A percentile compares a stretch with the other conserved stretches of the same genome.
phyloP scores from a whole-genome alignment of 176 grass and related monocot genomes.

The Eremochloa ophiuroides region DNA sequence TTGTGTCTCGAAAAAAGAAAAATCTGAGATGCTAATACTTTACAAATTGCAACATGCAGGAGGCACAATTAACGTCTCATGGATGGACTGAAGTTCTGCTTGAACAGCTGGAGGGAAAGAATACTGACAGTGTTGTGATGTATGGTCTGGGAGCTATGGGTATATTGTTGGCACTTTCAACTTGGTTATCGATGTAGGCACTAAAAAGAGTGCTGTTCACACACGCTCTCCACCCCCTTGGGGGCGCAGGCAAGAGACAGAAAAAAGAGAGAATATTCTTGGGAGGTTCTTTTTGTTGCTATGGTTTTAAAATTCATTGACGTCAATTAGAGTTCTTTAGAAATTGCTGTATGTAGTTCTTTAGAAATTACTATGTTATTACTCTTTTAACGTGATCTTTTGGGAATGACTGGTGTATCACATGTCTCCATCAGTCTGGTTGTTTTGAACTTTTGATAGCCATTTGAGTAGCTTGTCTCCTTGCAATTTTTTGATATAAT shows the following conservation, averaged over 20 bases:
- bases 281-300: not conserved
- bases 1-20: not conserved
- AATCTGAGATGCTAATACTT: slow-evolving; percentile 29
- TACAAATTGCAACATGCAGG: slow-evolving; percentile 50
- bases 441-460: not conserved
- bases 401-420: not conserved
- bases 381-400: not conserved
- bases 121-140: slow-evolving; percentile 61
- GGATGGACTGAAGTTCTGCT: slow-evolving; percentile 54
- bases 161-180: slow-evolving; percentile 64
- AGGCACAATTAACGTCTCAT: slow-evolving; percentile 41
- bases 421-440: not conserved
- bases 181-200: slow-evolving; percentile 74
- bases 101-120: slow-evolving; percentile 50
- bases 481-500: not conserved
- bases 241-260: not conserved
- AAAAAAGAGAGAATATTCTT: not conserved
- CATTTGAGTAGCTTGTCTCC: not conserved
- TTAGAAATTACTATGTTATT: not conserved
- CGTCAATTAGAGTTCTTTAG: not conserved
- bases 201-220: slow-evolving; percentile 3
- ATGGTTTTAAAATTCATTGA: not conserved
- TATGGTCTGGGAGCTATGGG: slow-evolving; percentile 80
- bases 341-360: slow-evolving; percentile 32
- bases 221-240: not conserved